Conservation (phyloP, 2,329 filamentous ascomycete species). For the Remersonia thermophila region DNA sequence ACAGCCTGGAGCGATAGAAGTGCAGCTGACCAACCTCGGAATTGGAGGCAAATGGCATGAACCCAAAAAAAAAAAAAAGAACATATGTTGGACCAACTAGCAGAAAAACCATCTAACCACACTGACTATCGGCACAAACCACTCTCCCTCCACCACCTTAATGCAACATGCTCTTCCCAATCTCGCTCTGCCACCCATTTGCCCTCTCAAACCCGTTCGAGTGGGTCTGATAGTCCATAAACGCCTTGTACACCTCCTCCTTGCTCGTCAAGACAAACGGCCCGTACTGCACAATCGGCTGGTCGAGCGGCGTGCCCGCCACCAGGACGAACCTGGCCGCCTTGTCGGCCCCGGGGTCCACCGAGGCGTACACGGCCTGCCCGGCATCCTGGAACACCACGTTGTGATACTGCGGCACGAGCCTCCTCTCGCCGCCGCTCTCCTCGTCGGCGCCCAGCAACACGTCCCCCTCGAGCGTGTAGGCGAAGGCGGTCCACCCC, state of each 20-base stretch:
- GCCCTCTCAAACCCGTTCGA: conserved; percentile 73
- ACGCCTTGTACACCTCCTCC: conserved; percentile 63
- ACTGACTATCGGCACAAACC: too few relatives aligned
- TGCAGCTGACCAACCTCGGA: too few relatives aligned
- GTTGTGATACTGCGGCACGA: conserved; percentile 66
- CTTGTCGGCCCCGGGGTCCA: conserved; percentile 51
- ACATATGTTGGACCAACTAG: too few relatives aligned
- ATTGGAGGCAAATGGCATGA: too few relatives aligned
- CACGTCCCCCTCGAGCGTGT: conserved; percentile 64
- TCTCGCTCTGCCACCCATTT: conserved; percentile 70
- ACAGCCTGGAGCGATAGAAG: too few relatives aligned
- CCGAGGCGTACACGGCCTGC: conserved; percentile 60
- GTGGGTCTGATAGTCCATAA: conserved; percentile 61
- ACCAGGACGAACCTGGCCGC: conserved; percentile 54
- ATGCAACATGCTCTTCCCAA: conserved; percentile 61
- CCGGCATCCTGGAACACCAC: conserved; percentile 76
- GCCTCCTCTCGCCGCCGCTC: conserved; percentile 28
- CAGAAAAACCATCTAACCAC: too few relatives aligned
- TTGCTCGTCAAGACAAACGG: conserved; percentile 68
- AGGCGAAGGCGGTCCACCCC: conserved; percentile 85
- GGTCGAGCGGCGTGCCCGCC: conserved; percentile 67
- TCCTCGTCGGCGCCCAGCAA: conserved; percentile 42
- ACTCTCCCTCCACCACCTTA: conserved; percentile 11
- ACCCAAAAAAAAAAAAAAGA: too few relatives aligned
- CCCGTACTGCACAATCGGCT: conserved; percentile 71